Evolutionary conservation across 345 rosid genomes (phyloP).

Genomic region (Streptanthus diversifolius): DNA sequence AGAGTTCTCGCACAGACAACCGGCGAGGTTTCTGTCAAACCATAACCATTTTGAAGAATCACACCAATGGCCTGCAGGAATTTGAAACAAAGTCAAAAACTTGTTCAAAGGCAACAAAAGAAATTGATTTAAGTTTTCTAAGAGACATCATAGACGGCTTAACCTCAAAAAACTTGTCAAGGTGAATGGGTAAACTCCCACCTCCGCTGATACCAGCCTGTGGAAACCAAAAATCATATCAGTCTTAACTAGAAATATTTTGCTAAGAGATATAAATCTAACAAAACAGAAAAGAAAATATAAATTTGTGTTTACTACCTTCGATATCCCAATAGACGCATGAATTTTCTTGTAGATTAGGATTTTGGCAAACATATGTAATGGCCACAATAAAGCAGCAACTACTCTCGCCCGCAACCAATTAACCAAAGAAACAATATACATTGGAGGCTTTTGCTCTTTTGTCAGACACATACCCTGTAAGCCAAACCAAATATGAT

Average conservation of each 20-base stretch:
- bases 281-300: neutral
- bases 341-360: constrained; percentile 73
- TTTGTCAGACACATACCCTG: constrained; percentile 72
- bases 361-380: constrained; percentile 74
- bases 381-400: constrained; percentile 70
- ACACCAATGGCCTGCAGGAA: constrained; percentile 81
- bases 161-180: constrained; percentile 95
- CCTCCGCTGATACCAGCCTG: constrained; percentile 98
- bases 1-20: constrained; percentile 72
- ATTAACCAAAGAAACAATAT: constrained; percentile 52
- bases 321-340: constrained; percentile 82
- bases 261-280: neutral
- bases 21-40: constrained; percentile 92
- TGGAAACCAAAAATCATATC: constrained; percentile 16
- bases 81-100: constrained; percentile 8
- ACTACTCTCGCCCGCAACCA: constrained; percentile 66
- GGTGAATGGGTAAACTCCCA: constrained; percentile 72
- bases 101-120: neutral
- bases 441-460: constrained; percentile 54
- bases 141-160: neutral
- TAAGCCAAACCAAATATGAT: neutral
- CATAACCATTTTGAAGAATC: constrained; percentile 82
- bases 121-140: neutral
- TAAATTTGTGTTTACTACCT: constrained; percentile 40
- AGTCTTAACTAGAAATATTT: constrained; percentile 2